Conservation (phyloP, 495 filamentous ascomycete genomes). For the Copromyces sp. region DNA sequence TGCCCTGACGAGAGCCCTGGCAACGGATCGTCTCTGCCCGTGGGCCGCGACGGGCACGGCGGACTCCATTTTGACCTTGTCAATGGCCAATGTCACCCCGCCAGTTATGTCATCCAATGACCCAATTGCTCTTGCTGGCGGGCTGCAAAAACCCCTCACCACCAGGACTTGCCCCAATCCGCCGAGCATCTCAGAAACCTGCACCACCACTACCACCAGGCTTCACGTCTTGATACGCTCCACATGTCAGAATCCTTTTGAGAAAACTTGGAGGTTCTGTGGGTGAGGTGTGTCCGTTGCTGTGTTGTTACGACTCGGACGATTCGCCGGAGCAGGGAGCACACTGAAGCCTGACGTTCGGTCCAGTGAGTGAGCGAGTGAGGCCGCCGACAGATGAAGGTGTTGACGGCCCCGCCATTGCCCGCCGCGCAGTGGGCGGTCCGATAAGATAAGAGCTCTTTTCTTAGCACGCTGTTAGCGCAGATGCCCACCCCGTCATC, state of each 20-base stretch:
- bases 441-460: slow-evolving; percentile 10
- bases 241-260: not conserved
- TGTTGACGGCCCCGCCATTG: not conserved
- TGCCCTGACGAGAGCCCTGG: not conserved
- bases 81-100: not conserved
- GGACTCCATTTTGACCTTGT: not conserved
- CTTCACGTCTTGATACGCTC: not conserved
- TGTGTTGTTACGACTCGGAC: not conserved
- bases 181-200: not conserved
- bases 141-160: not conserved
- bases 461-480: not conserved
- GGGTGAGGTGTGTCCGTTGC: not conserved
- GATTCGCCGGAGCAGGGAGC: not conserved
- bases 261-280: not conserved
- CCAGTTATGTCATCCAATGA: not conserved
- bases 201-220: not conserved
- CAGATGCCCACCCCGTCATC: not conserved
- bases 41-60: not conserved
- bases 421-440: not conserved
- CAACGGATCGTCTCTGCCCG: not conserved
- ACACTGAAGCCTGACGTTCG: not conserved
- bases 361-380: not conserved
- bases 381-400: not conserved
- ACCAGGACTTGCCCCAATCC: not conserved
- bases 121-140: not conserved